Conservation (phyloP, 108 stramenopile species). For the Cyclotella kingstonii region DNA sequence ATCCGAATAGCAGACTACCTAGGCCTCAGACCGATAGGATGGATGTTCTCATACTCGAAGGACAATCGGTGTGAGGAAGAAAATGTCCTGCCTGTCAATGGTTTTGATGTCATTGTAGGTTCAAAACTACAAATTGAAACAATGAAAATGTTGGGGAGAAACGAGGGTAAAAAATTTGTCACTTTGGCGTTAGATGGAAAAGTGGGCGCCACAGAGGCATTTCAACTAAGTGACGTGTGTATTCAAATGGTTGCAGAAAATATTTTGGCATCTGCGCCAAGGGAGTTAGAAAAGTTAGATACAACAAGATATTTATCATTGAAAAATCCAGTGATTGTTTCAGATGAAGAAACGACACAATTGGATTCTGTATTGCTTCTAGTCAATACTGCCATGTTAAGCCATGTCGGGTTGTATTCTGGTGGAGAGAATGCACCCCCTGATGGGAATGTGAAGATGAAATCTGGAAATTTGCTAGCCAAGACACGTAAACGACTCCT, state of each 20-base stretch:
- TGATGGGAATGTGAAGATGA: conserved; percentile 54
- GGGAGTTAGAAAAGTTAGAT: conserved; percentile 21
- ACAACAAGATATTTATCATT: conserved; percentile 50
- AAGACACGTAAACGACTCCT: conserved; percentile 77
- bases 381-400: conserved; percentile 79
- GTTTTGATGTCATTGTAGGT: conserved; percentile 54
- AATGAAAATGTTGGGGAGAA: conserved; percentile 54
- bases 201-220: conserved; percentile 81
- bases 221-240: conserved; percentile 79
- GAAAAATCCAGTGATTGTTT: conserved; percentile 60
- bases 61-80: conserved; percentile 59
- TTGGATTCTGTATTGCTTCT: conserved; percentile 82
- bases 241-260: conserved; percentile 88
- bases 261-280: conserved; percentile 30
- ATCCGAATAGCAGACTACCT: conserved; percentile 57
- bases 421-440: conserved; percentile 24
- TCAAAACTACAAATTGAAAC: conserved; percentile 62
- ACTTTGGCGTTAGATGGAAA: conserved; percentile 78
- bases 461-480: conserved; percentile 56
- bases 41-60: conserved; percentile 79
- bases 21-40: conserved; percentile 72
- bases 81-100: conserved; percentile 66
- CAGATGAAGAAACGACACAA: conserved; percentile 68
- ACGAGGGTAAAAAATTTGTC: conserved; percentile 65
- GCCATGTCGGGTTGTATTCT: conserved; percentile 62